Percentiles rank a stretch among this genome's conserved stretches.
phyloP scores from a whole-genome alignment of 495 filamentous ascomycete species.

The Tirmania nivea region DNA sequence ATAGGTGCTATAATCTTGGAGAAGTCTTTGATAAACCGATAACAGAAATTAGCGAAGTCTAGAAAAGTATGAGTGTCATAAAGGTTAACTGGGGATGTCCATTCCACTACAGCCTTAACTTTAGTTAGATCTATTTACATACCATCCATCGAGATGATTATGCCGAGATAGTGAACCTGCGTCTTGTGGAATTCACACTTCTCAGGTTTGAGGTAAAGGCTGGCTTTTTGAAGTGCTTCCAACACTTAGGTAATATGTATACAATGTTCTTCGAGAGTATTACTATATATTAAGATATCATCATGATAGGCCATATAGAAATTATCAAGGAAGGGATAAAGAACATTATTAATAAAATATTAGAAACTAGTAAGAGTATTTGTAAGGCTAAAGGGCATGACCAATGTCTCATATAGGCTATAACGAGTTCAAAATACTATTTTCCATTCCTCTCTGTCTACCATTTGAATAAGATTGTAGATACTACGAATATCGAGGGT shows the following conservation, averaged over 20 bases:
- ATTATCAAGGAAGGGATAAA: constrained; percentile 12
- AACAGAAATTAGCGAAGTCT: too few relatives aligned
- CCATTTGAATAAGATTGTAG: constrained; percentile 4
- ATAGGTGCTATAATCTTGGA: background rate
- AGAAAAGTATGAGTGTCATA: too few relatives aligned
- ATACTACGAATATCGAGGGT: background rate
- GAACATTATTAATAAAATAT: constrained; percentile 8
- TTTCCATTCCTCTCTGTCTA: constrained; percentile 11
- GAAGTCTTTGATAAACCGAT: background rate
- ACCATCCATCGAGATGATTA: background rate
- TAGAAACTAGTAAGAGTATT: constrained; percentile 7
- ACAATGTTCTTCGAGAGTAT: constrained; percentile 9
- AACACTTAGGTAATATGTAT: constrained; percentile 14
- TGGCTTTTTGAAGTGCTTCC: background rate
- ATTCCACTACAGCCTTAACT: too few relatives aligned
- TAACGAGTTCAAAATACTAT: constrained; percentile 19
- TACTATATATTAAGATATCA: constrained; percentile 21
- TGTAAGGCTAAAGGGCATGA: constrained; percentile 16
- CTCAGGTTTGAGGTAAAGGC: background rate
- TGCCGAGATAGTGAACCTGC: background rate
- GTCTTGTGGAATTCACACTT: background rate
- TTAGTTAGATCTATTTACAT: background rate
- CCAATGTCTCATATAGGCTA: constrained; percentile 16
- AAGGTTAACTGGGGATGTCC: too few relatives aligned
- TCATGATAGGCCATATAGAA: constrained; percentile 21